These are phyloP conservation scores for Trichoderma koningii DNA, from an alignment of 2,329 filamentous ascomycete species.

Conservation along the genomic window DNA sequence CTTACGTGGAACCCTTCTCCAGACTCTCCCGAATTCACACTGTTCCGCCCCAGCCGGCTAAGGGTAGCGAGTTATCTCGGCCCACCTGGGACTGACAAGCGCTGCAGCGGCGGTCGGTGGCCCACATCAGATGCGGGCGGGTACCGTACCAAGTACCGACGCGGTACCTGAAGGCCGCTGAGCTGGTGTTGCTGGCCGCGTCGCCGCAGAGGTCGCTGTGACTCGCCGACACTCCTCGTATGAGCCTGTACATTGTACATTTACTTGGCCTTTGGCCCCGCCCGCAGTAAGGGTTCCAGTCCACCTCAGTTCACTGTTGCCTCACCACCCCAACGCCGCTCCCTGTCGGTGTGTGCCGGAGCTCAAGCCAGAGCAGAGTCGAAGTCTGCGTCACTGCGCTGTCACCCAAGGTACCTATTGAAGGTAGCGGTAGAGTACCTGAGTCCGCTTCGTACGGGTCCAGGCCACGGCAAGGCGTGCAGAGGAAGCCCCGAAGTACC, in stretches of 20 bases:
- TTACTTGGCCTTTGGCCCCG: neutral
- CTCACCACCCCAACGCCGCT: neutral
- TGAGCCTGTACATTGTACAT: too few species aligned
- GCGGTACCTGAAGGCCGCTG: constrained; percentile 8
- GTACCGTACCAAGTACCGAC: constrained; percentile 21
- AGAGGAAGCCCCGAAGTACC: neutral
- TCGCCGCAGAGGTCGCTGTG: constrained; percentile 5
- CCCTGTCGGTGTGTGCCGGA: constrained; percentile 19
- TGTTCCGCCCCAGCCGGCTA: constrained; percentile 10
- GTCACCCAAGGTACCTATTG: neutral
- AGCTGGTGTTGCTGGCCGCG: neutral
- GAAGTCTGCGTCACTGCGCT: constrained; percentile 17
- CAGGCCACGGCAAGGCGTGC: too few species aligned
- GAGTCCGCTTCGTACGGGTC: too few species aligned
- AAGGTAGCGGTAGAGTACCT: too few species aligned
- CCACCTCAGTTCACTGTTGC: constrained; percentile 7
- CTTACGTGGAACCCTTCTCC: constrained; percentile 2
- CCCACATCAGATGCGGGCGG: constrained; percentile 17
- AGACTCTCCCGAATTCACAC: neutral
- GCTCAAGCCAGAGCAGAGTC: constrained; percentile 1
- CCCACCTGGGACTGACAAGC: constrained; percentile 3
- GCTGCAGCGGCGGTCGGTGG: constrained; percentile 8
- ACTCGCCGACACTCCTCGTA: neutral
- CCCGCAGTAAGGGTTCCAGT: neutral
- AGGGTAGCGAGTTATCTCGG: neutral